A percentile compares a stretch with the other conserved stretches of the same genome.
Conservation (phyloP, 768 basidiomycete species). For the Tylopilus rubrobrunneus region DNA sequence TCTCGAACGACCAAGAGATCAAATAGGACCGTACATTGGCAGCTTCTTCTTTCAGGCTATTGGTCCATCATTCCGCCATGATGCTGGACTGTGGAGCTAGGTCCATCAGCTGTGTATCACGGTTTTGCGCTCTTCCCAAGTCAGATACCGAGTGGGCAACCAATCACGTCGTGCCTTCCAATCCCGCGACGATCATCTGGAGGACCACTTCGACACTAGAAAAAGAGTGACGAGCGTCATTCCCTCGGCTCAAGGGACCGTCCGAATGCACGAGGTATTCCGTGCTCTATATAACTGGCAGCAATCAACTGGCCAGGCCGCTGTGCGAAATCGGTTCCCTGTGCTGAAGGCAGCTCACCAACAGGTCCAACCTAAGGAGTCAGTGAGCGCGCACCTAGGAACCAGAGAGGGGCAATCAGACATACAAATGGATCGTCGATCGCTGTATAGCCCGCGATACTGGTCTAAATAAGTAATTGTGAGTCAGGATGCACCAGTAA, state of each 20-base stretch:
- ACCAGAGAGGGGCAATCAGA: background rate
- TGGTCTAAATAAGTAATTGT: conserved; percentile 47
- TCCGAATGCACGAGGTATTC: conserved; percentile 73
- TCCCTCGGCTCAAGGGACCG: conserved; percentile 35
- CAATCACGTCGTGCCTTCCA: conserved; percentile 54
- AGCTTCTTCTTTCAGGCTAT: too few relatives aligned
- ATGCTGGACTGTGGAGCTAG: too few relatives aligned
- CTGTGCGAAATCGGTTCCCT: conserved; percentile 14
- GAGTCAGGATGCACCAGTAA: background rate
- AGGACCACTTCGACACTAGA: conserved; percentile 59
- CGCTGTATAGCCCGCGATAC: conserved; percentile 75
- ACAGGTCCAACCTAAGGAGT: conserved; percentile 60
- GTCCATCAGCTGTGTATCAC: conserved; percentile 1
- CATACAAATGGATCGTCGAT: conserved; percentile 64
- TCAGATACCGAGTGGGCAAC: conserved; percentile 57
- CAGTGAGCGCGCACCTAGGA: background rate
- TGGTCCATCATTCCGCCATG: too few relatives aligned
- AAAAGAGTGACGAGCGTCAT: background rate
- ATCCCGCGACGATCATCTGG: conserved; percentile 49
- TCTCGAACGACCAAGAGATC: too few relatives aligned
- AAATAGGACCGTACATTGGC: too few relatives aligned
- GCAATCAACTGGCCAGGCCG: conserved; percentile 74
- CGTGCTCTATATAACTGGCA: conserved; percentile 74
- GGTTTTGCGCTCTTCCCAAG: conserved; percentile 19
- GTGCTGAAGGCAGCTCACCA: conserved; percentile 22